A percentile compares a stretch with the other conserved stretches of the same genome.
Conservation (phyloP, 2,329 filamentous ascomycete genomes). For the Samsoniella hepiali region DNA sequence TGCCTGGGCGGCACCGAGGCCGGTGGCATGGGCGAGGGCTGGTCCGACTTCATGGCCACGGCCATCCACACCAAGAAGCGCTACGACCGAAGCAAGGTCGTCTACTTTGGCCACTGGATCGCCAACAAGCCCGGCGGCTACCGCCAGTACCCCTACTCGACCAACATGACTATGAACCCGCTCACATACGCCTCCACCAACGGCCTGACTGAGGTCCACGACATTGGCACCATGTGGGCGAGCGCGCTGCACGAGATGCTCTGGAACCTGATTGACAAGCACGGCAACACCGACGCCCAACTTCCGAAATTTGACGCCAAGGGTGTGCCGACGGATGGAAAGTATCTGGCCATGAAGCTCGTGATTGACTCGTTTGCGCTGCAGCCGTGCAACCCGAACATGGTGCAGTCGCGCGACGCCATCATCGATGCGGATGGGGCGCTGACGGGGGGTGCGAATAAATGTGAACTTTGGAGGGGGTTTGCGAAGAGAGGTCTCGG, state of each 20-base stretch:
- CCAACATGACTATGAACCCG: conserved; percentile 46
- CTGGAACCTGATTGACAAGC: conserved; percentile 56
- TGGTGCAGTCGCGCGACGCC: conserved; percentile 50
- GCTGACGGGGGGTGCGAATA: conserved; percentile 49
- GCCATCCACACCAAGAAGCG: conserved; percentile 45
- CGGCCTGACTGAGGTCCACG: conserved; percentile 38
- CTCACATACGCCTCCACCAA: conserved; percentile 47
- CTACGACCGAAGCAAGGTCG: conserved; percentile 45
- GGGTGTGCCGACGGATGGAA: conserved; percentile 51
- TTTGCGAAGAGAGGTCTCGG: conserved; percentile 58
- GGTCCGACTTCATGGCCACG: conserved; percentile 54
- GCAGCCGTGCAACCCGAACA: conserved; percentile 55
- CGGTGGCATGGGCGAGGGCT: conserved; percentile 57
- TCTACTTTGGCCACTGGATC: conserved; percentile 50
- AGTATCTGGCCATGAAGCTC: conserved; percentile 50
- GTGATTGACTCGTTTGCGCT: conserved; percentile 51
- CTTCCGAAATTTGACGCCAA: conserved; percentile 33
- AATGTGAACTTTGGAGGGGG: conserved; percentile 50
- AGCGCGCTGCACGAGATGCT: conserved; percentile 53
- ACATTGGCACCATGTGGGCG: conserved; percentile 51
- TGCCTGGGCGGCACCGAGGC: conserved; percentile 48
- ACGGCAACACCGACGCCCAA: conserved; percentile 46
- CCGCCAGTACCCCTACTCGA: conserved; percentile 50
- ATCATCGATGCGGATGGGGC: conserved; percentile 54
- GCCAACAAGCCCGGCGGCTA: conserved; percentile 43